These are phyloP conservation scores for Luffa aegyptiaca DNA, from an alignment of 306 rosid species.

Conservation along the genomic window DNA sequence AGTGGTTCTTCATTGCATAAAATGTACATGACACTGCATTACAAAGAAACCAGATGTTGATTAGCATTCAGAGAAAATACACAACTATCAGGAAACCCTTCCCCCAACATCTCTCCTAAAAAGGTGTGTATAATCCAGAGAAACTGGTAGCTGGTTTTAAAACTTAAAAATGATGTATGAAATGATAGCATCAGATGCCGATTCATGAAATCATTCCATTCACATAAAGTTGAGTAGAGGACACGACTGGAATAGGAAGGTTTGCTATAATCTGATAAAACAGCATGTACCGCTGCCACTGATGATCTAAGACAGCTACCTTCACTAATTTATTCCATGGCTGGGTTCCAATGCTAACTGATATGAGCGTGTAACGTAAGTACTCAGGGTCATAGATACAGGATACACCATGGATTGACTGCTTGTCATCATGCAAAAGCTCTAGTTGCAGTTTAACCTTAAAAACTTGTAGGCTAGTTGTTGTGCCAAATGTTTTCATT, in stretches of 20 bases:
- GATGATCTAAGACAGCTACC: neutral
- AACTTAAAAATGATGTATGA: neutral
- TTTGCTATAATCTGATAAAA: neutral
- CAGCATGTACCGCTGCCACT: neutral
- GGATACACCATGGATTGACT: neutral
- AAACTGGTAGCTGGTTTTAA: neutral
- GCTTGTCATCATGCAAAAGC: neutral
- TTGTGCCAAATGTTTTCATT: neutral
- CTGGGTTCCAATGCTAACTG: neutral
- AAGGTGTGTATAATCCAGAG: neutral
- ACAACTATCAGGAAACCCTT: neutral
- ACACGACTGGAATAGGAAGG: neutral
- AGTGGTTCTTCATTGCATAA: constrained; percentile 84
- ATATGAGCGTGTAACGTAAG: neutral
- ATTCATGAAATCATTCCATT: neutral
- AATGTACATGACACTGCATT: constrained; percentile 76
- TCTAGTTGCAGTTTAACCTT: neutral
- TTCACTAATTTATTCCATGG: neutral
- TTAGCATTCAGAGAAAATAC: neutral
- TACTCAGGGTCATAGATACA: neutral
- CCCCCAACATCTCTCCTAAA: neutral
- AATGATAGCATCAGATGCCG: neutral
- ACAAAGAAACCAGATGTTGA: neutral
- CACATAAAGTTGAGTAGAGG: neutral
- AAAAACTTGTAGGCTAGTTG: neutral